A percentile compares a stretch with the other conserved stretches of the same genome.
Evolutionary conservation across 1,284 basidiomycete genomes (phyloP).

Genomic region (Naganishia albida): DNA sequence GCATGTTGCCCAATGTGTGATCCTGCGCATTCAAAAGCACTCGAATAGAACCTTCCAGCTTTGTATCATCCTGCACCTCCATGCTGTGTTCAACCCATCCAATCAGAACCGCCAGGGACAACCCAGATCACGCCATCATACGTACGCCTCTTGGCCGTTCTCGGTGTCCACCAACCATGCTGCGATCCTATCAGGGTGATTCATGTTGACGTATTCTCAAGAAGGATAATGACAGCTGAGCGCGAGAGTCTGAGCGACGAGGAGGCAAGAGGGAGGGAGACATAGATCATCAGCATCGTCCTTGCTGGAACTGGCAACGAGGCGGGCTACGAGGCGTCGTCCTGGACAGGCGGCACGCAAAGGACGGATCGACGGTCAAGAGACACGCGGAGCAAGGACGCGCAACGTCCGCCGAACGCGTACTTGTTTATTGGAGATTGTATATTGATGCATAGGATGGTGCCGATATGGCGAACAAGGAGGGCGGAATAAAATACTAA

Average conservation of each 20-base stretch:
- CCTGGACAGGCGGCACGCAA: too few relatives aligned
- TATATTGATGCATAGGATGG: conserved; percentile 21
- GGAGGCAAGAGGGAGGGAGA: conserved; percentile 32
- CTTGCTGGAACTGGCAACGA: neutral
- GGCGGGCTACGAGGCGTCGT: neutral
- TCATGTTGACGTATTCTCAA: conserved; percentile 61
- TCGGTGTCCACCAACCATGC: conserved; percentile 76
- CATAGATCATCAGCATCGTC: conserved; percentile 14
- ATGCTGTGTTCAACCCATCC: conserved; percentile 60
- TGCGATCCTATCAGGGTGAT: conserved; percentile 90
- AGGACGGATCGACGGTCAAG: too few relatives aligned
- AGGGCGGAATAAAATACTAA: conserved; percentile 19
- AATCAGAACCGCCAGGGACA: neutral
- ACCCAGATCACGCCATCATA: conserved; percentile 34
- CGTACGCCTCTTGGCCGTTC: conserved; percentile 89
- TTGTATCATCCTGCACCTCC: conserved; percentile 90
- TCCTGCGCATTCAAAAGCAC: conserved; percentile 94
- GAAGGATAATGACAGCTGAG: conserved; percentile 33
- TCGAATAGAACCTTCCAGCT: conserved; percentile 94
- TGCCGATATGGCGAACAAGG: neutral
- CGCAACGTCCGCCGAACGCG: too few relatives aligned
- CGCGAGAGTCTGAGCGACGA: conserved; percentile 37
- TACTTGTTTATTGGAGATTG: neutral
- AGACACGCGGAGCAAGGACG: too few relatives aligned
- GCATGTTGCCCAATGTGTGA: conserved; percentile 94